These are phyloP conservation scores for Suillus hirtellus DNA, from an alignment of 768 basidiomycete species.

Conservation along the genomic window DNA sequence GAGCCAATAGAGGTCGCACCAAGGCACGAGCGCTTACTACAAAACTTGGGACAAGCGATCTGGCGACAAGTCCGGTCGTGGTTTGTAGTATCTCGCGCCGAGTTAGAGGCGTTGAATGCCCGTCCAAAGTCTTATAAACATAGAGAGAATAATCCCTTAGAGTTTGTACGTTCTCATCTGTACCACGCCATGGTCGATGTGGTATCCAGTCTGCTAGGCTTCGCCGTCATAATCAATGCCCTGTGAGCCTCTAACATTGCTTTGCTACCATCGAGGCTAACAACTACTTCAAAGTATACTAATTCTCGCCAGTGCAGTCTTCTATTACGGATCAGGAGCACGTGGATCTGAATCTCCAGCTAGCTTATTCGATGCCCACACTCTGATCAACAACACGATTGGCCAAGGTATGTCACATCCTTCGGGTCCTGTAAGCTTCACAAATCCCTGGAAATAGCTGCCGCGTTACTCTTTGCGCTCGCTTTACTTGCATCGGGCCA, in stretches of 20 bases:
- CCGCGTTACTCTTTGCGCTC: constrained; percentile 86
- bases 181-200: constrained; percentile 69
- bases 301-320: constrained; percentile 80
- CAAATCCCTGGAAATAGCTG: constrained; percentile 44
- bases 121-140: constrained; percentile 50
- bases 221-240: constrained; percentile 88
- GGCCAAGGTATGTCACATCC: constrained; percentile 55
- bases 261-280: constrained; percentile 3
- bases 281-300: constrained; percentile 55
- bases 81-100: constrained; percentile 27
- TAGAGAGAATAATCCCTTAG: constrained; percentile 53
- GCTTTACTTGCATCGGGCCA: constrained; percentile 86
- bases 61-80: constrained; percentile 15
- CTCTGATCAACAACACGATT: constrained; percentile 63
- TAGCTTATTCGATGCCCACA: constrained; percentile 82
- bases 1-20: not conserved
- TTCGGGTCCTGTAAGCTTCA: not conserved
- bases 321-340: constrained; percentile 56
- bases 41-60: not conserved
- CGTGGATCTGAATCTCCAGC: constrained; percentile 50
- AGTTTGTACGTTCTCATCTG: constrained; percentile 62
- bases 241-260: constrained; percentile 44
- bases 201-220: constrained; percentile 67
- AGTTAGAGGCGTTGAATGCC: constrained; percentile 21
- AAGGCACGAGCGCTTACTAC: constrained; percentile 8